Evolutionary conservation across 805 yeast genomes (phyloP), one percentile per base, ranked within the genome.

Genomic region (Ogataea saltuana): DNA sequence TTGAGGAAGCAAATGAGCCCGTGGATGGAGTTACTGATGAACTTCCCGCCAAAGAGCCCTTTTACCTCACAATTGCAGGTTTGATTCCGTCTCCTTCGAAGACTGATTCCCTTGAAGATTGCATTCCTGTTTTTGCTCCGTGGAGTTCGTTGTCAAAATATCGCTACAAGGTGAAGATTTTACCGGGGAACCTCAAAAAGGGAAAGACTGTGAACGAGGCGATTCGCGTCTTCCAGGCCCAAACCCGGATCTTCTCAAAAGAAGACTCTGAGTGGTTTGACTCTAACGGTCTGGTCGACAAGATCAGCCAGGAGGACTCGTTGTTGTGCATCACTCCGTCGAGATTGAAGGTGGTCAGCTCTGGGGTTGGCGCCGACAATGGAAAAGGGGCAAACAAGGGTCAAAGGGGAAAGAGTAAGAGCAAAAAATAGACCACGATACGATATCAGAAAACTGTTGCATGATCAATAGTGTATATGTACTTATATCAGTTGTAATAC

Each of bases 51-150:
- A 50, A 44, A 42, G 68, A 46, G 64, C 56, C 63, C 6, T 63
- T 55, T 28, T 48, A 58, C 30, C 37, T 49, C 12, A 44, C 54
- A 6, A 39, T 62, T 12, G 42, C 60, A 4, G 60, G 60, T 1
- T 60, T 78, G 19, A 56, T 75, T 18, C 44, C 70, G 12, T 71
- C 74, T 25, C 81, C 81, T 1, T 60, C 64, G 9, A 56, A 67
- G 21, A 59, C 66, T 1, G 95, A 86, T 56, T 66, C 56, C 3
- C 67, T 86, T 9, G 55, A 71, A 9, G 86, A 81, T 44, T 80
- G 85, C 6, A 75, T 91, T 10, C 95, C 97, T 1, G 81, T 88
- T 15, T 91, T 89, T 72, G 97, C 93, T 0, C 99, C 99, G 2
- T 93, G 97, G 96, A 65, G 77, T 10, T 75, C 97, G 0, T 62